Evolutionary conservation across 495 filamentous ascomycete species (phyloP), one percentile per base, ranked within the genome.

Genomic region (Lentithecium fluviatile): DNA sequence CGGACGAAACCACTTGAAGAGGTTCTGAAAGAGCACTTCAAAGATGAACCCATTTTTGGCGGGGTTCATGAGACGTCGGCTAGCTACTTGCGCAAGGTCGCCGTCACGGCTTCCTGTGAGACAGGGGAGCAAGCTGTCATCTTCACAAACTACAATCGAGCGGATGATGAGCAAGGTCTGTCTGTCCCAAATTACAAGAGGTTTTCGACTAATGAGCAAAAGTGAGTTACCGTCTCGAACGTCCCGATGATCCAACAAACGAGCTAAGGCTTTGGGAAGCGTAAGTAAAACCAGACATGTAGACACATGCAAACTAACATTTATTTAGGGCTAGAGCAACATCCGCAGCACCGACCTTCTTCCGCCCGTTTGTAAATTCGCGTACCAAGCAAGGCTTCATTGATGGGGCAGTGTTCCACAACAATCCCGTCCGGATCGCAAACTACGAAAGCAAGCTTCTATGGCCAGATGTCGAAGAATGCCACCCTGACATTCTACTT

Each of bases 61-160:
- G 74, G 67, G n/a, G 19, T 60, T 19, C 52, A 67, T 36, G 52
- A 71, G 17, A 69, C 69, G 2, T 50, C 60, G 0, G 54, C 71
- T 21, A 65, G 56, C 11, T 70, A 64, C 0, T 40, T 55, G 6
- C 24, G 64, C 2, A 80, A 79, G 26, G 79, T 83, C 6, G 79
- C 80, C 0, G 73, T 85, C 2, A 78, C 76, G 6, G 55, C 77
- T 6, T 76, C 78, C 6, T 73, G 72, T 6, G 67, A 7, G 25
- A 66, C 73, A n/a, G 73, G 73, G 36, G 37, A 50, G 36, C 63
- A 70, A 45, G 60, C 76, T 15, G 66, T 78, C 25, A 66, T 82
- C 8, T 69, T 85, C 8, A 71, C 78, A 0, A 85, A 82, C 47
- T 84, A 85, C 57, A 83, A 78, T 57, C 74, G 75, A 51, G 52